Base-by-base conservation (phyloP, 805 yeast species). In the Saccharomycopsis capsularis region DNA sequence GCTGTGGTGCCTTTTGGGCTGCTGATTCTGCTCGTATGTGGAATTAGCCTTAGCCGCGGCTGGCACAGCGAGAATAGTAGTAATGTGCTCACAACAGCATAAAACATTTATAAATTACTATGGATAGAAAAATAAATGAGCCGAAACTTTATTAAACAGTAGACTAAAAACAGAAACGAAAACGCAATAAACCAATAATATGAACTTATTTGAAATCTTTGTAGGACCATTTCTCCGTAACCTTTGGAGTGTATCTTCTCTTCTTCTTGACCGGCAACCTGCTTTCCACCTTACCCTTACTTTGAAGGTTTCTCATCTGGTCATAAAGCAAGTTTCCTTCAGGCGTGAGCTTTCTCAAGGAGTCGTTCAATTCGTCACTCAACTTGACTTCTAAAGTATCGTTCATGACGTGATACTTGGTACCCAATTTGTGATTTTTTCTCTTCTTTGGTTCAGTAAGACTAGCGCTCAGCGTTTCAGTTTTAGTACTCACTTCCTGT, bases 141-240 rank as follows among this genome's bases (percentile, higher is more conserved):
- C n/a, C n/a, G n/a, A n/a, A n/a, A n/a, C n/a, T n/a, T n/a, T n/a
- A n/a, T n/a, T n/a, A n/a, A n/a, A n/a, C n/a, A n/a, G n/a, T n/a
- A n/a, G n/a, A n/a, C n/a, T n/a, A n/a, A n/a, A n/a, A n/a, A n/a
- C n/a, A n/a, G n/a, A n/a, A n/a, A n/a, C n/a, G n/a, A n/a, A n/a
- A n/a, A n/a, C n/a, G n/a, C n/a, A n/a, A n/a, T n/a, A n/a, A n/a
- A n/a, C n/a, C n/a, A n/a, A n/a, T n/a, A n/a, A n/a, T n/a, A n/a
- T n/a, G n/a, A n/a, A n/a, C n/a, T 59, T 70, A 82, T 67, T 82
- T 82, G 61, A 85, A 86, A 67, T 91, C 95, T 69, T 91, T 91
- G 68, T 85, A 86, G 30, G 90, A 76, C 95, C 95, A 88, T 68
- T 90, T 91, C 65, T 91, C 96, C 27, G 95, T 85, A 54, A 84